Percentiles rank a stretch among this genome's conserved stretches.
phyloP scores from a whole-genome alignment of 257 asterid species.

The Nicotiana otophora region DNA sequence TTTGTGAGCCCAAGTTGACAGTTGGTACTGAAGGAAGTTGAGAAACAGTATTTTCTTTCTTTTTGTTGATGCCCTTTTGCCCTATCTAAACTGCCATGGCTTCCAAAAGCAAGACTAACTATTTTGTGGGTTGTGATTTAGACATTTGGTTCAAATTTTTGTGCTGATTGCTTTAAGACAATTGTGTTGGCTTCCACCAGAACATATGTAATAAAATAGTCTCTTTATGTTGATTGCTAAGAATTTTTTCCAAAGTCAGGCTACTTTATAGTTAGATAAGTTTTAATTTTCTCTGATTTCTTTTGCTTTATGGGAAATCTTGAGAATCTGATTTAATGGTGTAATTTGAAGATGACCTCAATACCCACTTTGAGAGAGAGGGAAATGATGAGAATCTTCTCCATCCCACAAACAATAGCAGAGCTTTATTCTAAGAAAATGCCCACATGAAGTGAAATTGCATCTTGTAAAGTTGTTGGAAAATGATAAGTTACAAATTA shows the following conservation, averaged over 20 bases:
- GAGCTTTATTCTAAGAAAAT: conserved; percentile 13
- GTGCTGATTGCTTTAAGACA: neutral
- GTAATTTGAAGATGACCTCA: conserved; percentile 21
- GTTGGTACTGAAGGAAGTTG: neutral
- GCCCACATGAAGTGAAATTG: conserved; percentile 11
- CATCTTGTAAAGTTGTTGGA: conserved; percentile 6
- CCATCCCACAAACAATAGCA: conserved; percentile 3
- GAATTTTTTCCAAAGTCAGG: neutral
- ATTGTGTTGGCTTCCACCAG: conserved; percentile 3
- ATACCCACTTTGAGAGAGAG: conserved; percentile 16
- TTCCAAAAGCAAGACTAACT: neutral
- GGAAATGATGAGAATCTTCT: neutral
- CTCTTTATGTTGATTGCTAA: neutral
- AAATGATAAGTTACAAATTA: neutral
- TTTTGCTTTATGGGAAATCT: conserved; percentile 20
- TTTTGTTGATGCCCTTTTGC: neutral
- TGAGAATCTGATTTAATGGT: conserved; percentile 20
- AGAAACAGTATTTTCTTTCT: neutral
- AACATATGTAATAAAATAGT: neutral
- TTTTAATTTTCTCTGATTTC: neutral
- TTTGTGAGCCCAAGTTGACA: neutral
- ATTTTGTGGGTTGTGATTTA: neutral
- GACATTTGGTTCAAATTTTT: neutral
- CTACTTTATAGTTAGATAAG: neutral
- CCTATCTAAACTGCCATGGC: neutral